Percentiles rank a stretch among this genome's conserved stretches.
phyloP scores from a whole-genome alignment of 805 yeast genomes.

The Metschnikowia colocasiae region DNA sequence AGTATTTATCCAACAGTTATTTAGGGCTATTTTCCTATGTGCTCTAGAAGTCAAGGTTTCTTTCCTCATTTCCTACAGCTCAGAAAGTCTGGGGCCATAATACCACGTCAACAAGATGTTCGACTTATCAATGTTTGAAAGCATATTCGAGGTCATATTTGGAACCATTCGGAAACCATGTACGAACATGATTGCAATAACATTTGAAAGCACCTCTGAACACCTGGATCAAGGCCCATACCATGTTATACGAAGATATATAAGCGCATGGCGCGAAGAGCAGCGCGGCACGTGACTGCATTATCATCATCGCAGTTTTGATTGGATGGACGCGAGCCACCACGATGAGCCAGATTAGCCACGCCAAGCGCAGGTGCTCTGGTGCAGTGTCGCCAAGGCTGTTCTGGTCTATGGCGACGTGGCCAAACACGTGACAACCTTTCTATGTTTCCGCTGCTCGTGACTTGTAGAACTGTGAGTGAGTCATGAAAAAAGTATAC shows the following conservation, averaged over 20 bases:
- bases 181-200: too few species aligned
- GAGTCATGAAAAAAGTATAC: background rate
- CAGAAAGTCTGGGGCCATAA: too few species aligned
- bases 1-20: too few species aligned
- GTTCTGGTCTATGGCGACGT: background rate
- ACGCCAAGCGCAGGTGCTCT: too few species aligned
- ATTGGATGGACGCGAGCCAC: constrained; percentile 8
- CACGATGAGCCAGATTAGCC: background rate
- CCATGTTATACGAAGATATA: background rate
- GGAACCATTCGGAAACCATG: too few species aligned
- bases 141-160: too few species aligned
- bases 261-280: constrained; percentile 2
- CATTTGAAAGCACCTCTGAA: too few species aligned
- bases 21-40: too few species aligned
- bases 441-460: background rate
- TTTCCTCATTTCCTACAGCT: too few species aligned
- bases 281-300: constrained; percentile 2
- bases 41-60: too few species aligned
- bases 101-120: too few species aligned
- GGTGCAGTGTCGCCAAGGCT: background rate
- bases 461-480: background rate
- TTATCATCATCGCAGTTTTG: constrained; percentile 14
- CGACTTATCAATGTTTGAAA: too few species aligned
- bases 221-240: background rate
- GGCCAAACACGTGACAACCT: background rate